phyloP scores from a whole-genome alignment of 108 stramenopile species.

The Discostella stelligeroides region DNA sequence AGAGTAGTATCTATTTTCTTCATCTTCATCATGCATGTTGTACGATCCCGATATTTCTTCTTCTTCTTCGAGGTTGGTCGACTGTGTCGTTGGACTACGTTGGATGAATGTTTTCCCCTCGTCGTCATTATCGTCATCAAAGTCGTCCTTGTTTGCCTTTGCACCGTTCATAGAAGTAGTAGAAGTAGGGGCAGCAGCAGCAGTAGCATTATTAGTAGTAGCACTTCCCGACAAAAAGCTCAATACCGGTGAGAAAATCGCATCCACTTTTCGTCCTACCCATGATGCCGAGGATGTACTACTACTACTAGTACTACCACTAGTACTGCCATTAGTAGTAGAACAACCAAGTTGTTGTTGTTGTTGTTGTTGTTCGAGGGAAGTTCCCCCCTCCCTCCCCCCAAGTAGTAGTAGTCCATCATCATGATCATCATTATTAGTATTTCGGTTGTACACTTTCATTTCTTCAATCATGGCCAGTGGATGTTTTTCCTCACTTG shows the following conservation, averaged over 20 bases:
- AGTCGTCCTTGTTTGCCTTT: no score
- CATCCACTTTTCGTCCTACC: slow-evolving; percentile 62
- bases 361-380: no score
- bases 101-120: slow-evolving; percentile 14
- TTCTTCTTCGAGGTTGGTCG: not conserved
- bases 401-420: no score
- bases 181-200: no score
- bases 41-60: slow-evolving; percentile 15
- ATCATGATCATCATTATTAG: not conserved
- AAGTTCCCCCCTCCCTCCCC: no score
- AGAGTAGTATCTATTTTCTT: no score
- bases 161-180: no score
- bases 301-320: not conserved
- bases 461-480: no score
- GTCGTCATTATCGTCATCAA: slow-evolving; percentile 19
- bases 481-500: no score
- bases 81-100: no score
- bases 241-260: slow-evolving; percentile 81
- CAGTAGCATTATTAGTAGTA: not conserved
- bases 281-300: slow-evolving; percentile 18
- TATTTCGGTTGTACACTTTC: no score
- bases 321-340: not conserved
- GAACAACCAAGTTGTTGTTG: no score
- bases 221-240: slow-evolving; percentile 42
- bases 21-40: slow-evolving; percentile 39